A percentile compares a stretch with the other conserved stretches of the same genome.
Evolutionary conservation across 257 asterid genomes (phyloP).

Genomic region (Solanum clarkiae): DNA sequence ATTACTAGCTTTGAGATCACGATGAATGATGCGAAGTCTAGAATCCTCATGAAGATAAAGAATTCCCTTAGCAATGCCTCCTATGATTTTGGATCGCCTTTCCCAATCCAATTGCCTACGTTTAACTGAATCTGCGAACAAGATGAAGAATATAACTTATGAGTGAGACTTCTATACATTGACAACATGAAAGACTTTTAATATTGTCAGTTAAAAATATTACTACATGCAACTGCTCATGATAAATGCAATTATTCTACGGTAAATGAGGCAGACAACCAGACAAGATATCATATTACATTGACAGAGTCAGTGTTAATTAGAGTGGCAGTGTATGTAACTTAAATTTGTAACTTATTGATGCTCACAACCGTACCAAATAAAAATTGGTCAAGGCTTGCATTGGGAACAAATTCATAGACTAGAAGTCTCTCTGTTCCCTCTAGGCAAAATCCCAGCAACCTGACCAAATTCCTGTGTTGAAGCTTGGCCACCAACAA

Average conservation of each 20-base stretch:
- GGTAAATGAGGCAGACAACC: neutral
- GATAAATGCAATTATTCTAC: neutral
- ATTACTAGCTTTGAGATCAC: slow-evolving; percentile 28
- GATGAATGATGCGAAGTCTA: slow-evolving; percentile 18
- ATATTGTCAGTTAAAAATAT: neutral
- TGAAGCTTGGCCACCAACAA: neutral
- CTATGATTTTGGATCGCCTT: slow-evolving; percentile 9
- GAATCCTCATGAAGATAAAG: slow-evolving; percentile 31
- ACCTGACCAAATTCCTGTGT: neutral
- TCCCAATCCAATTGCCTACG: slow-evolving; percentile 9
- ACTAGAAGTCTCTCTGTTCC: neutral
- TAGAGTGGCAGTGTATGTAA: neutral
- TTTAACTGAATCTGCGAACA: slow-evolving; percentile 2
- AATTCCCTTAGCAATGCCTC: slow-evolving; percentile 14
- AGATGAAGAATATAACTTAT: neutral
- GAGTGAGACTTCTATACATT: neutral
- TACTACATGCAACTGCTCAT: neutral
- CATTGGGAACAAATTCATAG: neutral
- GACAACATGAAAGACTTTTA: neutral
- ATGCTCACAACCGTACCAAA: slow-evolving; percentile 2
- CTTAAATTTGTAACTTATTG: neutral
- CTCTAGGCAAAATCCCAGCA: neutral
- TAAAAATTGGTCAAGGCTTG: slow-evolving; percentile 10
- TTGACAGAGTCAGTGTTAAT: neutral
- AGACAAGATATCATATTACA: neutral